Conservation (phyloP, 2,329 filamentous ascomycete genomes). For the Trichoderma citrinoviride region DNA sequence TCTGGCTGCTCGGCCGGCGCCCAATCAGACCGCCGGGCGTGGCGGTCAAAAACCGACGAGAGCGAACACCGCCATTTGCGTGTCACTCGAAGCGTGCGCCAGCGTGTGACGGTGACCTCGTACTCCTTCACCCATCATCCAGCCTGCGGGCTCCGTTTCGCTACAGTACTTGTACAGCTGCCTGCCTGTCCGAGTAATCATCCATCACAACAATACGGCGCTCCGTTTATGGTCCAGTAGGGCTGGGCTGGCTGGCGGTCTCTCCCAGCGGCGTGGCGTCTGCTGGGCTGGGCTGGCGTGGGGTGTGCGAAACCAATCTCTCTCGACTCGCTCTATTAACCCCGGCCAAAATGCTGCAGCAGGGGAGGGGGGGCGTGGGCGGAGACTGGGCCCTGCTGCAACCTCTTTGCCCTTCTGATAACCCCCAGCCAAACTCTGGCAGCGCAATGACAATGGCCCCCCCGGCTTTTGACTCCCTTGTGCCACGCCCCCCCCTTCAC, state of each 20-base stretch:
- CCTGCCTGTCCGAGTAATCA: not conserved
- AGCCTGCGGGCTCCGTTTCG: too few relatives aligned
- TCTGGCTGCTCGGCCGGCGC: not conserved
- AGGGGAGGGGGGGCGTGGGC: not conserved
- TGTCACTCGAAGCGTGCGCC: not conserved
- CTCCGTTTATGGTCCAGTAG: not conserved
- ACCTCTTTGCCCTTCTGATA: slow-evolving; percentile 18
- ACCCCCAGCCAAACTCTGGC: slow-evolving; percentile 12
- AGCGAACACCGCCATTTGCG: slow-evolving; percentile 21
- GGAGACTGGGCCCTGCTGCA: slow-evolving; percentile 4
- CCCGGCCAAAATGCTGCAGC: not conserved
- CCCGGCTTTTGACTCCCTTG: not conserved
- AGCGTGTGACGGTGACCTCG: too few relatives aligned
- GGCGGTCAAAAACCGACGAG: slow-evolving; percentile 19
- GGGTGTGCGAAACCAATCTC: not conserved
- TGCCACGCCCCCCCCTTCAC: slow-evolving; percentile 6
- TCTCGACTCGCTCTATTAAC: too few relatives aligned
- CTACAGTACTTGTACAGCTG: not conserved
- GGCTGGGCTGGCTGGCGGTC: not conserved
- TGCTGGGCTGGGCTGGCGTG: not conserved
- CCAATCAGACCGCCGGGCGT: slow-evolving; percentile 18
- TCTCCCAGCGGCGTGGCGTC: slow-evolving; percentile 6
- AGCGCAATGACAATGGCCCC: slow-evolving; percentile 2
- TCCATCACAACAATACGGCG: not conserved
- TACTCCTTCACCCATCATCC: too few relatives aligned